These are phyloP conservation scores for Rhazya stricta DNA, from an alignment of 257 asterid genomes.

Conservation along the genomic window DNA sequence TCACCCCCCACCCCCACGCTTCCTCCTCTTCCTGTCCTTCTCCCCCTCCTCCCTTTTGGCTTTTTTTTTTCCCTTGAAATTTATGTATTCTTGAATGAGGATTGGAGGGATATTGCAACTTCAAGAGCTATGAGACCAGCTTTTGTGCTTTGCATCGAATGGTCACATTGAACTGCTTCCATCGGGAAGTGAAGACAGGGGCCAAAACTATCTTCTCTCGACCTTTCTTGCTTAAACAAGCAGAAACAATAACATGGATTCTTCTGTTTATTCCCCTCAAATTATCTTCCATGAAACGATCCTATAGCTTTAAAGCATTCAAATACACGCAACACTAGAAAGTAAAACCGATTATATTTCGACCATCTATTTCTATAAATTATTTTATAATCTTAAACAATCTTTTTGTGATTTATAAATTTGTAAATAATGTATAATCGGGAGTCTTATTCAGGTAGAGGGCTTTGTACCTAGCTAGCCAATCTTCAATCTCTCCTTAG, in stretches of 20 bases:
- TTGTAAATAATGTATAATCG: no score
- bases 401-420: no score
- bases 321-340: no score
- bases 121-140: constrained; percentile 24
- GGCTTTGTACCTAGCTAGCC: neutral
- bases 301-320: no score
- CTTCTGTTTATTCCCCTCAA: neutral
- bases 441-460: no score
- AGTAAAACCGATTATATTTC: no score
- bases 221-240: neutral
- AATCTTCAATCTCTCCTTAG: neutral
- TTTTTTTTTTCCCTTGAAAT: neutral
- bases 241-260: no score
- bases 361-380: no score
- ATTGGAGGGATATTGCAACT: constrained; percentile 19
- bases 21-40: no score
- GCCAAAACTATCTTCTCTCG: constrained; percentile 17
- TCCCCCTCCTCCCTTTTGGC: constrained; percentile 25
- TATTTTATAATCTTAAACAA: no score
- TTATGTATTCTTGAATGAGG: constrained; percentile 17
- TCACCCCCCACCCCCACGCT: constrained; percentile 25
- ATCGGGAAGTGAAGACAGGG: constrained; percentile 30
- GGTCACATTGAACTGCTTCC: constrained; percentile 40
- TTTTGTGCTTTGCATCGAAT: constrained; percentile 43
- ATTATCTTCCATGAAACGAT: neutral